Base-by-base conservation (phyloP, 169 alveolate genomes). In the Babesia bovis region DNA sequence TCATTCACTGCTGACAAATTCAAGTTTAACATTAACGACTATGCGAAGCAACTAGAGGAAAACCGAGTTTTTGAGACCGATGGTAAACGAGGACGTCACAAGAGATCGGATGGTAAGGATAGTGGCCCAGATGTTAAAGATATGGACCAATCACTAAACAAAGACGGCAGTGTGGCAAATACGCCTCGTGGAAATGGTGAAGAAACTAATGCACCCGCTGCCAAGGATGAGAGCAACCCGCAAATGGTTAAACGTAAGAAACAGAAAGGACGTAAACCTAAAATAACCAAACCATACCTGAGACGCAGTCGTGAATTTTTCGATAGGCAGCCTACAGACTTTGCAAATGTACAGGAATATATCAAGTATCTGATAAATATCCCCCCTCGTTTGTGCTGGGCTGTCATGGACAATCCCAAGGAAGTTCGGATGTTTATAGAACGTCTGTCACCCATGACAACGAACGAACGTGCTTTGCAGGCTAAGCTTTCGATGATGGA, bases 251-350 rank as follows among this genome's bases (percentile, higher is more conserved):
- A 38, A 25, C 68, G 69, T 15, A 26, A 36, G 6, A 73, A 35
- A 47, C 66, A 28, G 4, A 73, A 42, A 26, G 69, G 69, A 5
- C 51, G 74, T 19, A 59, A 47, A 41, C 41, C 84, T 1, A 59
- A 42, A 49, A 73, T 57, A 67, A 23, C 19, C 21, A 58, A 61
- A 44, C 84, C 84, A 3, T 21, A 61, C 21, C 59, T 73, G 15
- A 40, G 84, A 13, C 21, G 84, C 13, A 61, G 77, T 32, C 41
- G 84, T 3, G 74, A 73, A 36, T 49, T 73, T 52, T 73, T 73
- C 36, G 84, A 73, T 17, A 19, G 84, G 4, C 84, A 73, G 19
- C 84, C 84, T 13, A 73, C 84, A 2, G 50, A 36, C 15, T 73
- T 73, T 40, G 51, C 49, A 17, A 73, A 35, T 5, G 84, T 73